Evolutionary conservation across 371 early-diverging fungal genomes (phyloP), one percentile per base, ranked within the genome.

Genomic region (Smittium mucronatum): DNA sequence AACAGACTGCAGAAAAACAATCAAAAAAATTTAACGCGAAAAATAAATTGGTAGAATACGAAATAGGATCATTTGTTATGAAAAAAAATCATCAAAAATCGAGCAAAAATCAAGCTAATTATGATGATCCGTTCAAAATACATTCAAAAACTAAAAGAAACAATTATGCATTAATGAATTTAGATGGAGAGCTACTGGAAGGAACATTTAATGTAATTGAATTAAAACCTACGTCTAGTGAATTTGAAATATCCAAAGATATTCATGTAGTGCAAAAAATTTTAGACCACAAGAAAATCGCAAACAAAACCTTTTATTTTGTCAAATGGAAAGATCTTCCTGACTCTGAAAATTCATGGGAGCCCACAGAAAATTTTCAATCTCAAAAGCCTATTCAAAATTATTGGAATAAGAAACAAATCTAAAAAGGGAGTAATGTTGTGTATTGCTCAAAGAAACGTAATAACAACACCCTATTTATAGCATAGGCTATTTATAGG

Each of bases 91-190:
- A 35, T 2, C 17, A 2, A 5, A 28, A 36, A 57, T 26, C 16
- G 1, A 60, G 1, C 68, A 68, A 68, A 57, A 29, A 29, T 25
- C 59, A 68, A 8, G 21, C 57, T 1, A 36, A 32, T 58, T 34
- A 34, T 31, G 35, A 68, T 32, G 68, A 57, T 1, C 68, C 68
- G 5, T 68, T 21, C 30, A 15, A 57, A 57, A 63, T 58, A 2
- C 47, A 47, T 11, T 5, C 11, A 21, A 47, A 47, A 47, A 47
- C 11, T 11, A 47, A 47, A 47, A 47, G 5, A 21, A 47, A 47
- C 21, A 21, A 11, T 21, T 47, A 47, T 47, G 21, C 21, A 11
- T 21, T 47, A 11, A 47, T 47, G 47, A 47, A 47, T 47, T 21
- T 47, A 11, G 47, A 47, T 21, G 11, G 47, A 47, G 47, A 47